Evolutionary conservation across 345 rosid species (phyloP).

Genomic region (Sisymbrium altissimum): DNA sequence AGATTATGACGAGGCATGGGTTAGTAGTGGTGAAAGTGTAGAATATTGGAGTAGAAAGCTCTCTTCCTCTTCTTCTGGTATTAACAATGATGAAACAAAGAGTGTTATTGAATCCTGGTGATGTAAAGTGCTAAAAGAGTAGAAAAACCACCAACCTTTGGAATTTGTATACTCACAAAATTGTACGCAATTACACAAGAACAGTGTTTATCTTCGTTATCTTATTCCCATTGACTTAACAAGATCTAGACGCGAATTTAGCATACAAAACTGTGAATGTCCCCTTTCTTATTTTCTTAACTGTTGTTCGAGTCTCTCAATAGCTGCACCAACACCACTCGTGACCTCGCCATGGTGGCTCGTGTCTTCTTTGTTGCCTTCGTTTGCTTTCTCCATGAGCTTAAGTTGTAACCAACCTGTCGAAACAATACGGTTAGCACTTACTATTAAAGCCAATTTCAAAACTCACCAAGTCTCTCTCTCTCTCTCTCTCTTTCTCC

Average conservation of each 20-base stretch:
- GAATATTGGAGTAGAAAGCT: constrained; percentile 58
- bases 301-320: constrained; percentile 72
- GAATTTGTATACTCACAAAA: neutral
- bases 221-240: constrained; percentile 14
- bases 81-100: constrained; percentile 8
- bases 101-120: constrained; percentile 51
- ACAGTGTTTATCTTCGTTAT: neutral
- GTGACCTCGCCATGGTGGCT: constrained; percentile 38
- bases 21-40: constrained; percentile 18
- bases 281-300: constrained; percentile 40
- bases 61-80: constrained; percentile 21
- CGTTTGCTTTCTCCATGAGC: constrained; percentile 80
- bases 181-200: constrained; percentile 5
- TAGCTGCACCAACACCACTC: constrained; percentile 75
- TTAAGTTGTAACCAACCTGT: constrained; percentile 89
- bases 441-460: neutral
- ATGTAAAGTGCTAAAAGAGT: constrained; percentile 5
- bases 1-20: constrained; percentile 15
- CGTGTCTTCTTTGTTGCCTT: constrained; percentile 36
- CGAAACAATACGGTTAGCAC: neutral
- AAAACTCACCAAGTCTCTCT: neutral
- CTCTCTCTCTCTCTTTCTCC: neutral
- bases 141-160: neutral
- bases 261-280: constrained; percentile 17
- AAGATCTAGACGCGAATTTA: neutral